phyloP scores from a whole-genome alignment of 1,139 yeast species.

The Kodamaea suecica region DNA sequence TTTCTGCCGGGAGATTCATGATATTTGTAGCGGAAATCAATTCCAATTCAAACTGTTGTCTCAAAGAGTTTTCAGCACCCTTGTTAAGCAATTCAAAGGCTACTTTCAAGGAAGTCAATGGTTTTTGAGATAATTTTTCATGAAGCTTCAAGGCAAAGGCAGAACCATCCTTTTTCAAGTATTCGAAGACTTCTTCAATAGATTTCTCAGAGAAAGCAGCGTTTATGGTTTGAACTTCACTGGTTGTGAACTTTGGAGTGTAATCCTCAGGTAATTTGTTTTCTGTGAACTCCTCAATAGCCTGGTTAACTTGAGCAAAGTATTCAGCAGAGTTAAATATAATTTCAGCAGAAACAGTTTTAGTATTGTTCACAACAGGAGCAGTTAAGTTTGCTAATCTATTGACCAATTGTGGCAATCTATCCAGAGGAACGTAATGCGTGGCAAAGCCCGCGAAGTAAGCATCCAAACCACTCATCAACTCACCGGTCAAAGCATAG shows the following conservation, averaged over 20 bases:
- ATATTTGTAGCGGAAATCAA: conserved; percentile 74
- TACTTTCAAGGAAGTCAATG: conserved; percentile 77
- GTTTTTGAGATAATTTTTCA: conserved; percentile 55
- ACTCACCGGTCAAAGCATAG: conserved; percentile 81
- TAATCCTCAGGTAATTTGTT: conserved; percentile 65
- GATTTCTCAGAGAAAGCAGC: conserved; percentile 58
- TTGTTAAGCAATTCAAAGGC: conserved; percentile 67
- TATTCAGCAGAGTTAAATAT: conserved; percentile 35
- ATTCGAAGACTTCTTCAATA: conserved; percentile 60
- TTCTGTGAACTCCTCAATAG: conserved; percentile 73
- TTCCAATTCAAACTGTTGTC: conserved; percentile 69
- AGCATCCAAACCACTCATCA: conserved; percentile 73
- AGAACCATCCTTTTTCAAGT: conserved; percentile 54
- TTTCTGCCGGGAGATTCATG: conserved; percentile 54
- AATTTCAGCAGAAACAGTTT: conserved; percentile 23
- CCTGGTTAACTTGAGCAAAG: conserved; percentile 60
- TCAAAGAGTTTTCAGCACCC: conserved; percentile 58
- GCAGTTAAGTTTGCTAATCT: conserved; percentile 62
- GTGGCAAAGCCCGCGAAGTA: conserved; percentile 85
- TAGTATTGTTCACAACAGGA: conserved; percentile 30
- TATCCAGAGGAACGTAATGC: conserved; percentile 73
- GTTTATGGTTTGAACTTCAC: conserved; percentile 63
- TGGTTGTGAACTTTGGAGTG: conserved; percentile 55
- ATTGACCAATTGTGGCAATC: conserved; percentile 57
- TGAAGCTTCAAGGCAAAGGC: conserved; percentile 65